phyloP scores from a whole-genome alignment of 2,329 filamentous ascomycete genomes.

The Scedosporium boydii region DNA sequence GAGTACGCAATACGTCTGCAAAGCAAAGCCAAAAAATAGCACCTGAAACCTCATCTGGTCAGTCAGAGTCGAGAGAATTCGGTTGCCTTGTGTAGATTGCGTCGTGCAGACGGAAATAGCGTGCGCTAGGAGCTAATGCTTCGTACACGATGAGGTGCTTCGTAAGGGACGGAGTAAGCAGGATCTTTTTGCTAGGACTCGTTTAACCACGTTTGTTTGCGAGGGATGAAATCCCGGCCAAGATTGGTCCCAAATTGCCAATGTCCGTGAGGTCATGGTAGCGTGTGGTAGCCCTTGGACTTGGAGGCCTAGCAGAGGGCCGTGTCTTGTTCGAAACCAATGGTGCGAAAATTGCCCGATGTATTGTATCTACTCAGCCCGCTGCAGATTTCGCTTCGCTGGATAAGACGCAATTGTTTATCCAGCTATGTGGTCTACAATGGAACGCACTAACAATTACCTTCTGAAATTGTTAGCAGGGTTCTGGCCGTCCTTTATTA shows the following conservation, averaged over 20 bases:
- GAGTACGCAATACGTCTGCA: not conserved
- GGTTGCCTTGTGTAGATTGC: conserved; percentile 3
- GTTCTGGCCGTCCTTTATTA: not conserved
- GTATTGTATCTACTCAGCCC: not conserved
- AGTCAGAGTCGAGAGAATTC: conserved; percentile 6
- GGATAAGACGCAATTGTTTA: not conserved
- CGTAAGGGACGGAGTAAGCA: too few species aligned
- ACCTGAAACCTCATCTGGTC: not conserved
- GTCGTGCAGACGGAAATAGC: not conserved
- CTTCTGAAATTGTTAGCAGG: not conserved
- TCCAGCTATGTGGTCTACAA: not conserved
- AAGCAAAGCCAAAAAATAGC: not conserved
- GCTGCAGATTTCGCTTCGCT: not conserved
- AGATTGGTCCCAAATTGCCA: not conserved
- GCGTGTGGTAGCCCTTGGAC: not conserved
- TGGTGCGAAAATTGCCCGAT: too few species aligned
- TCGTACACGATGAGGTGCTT: too few species aligned
- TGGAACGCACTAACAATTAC: not conserved
- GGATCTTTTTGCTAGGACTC: too few species aligned
- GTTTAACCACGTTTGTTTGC: too few species aligned
- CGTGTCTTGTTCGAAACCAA: too few species aligned
- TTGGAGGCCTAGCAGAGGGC: not conserved
- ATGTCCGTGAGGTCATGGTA: not conserved
- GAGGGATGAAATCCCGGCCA: too few species aligned
- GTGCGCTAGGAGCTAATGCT: not conserved